Conservation (phyloP, 1,139 yeast genomes). For the Ogataea hybrid region DNA sequence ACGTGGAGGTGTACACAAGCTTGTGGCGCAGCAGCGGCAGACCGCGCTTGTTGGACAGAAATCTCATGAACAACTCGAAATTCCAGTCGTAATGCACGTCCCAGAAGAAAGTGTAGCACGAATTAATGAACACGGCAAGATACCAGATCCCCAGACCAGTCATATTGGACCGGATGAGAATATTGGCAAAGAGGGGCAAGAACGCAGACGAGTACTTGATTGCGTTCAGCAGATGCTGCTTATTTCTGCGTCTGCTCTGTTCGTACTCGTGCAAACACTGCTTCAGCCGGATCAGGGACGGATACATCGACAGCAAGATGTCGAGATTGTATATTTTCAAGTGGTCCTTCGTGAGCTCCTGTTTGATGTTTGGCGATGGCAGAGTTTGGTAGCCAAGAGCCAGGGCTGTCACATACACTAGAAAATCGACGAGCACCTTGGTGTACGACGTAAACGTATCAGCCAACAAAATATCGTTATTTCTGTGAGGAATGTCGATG, state of each 20-base stretch:
- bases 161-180: constrained; percentile 34
- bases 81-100: constrained; percentile 91
- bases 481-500: constrained; percentile 57
- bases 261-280: constrained; percentile 77
- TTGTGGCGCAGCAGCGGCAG: constrained; percentile 25
- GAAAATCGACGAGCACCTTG: constrained; percentile 70
- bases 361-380: constrained; percentile 24
- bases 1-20: constrained; percentile 34
- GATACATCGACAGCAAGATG: constrained; percentile 49
- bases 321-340: constrained; percentile 40
- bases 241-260: constrained; percentile 43
- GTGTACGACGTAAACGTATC: constrained; percentile 81
- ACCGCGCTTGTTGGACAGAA: constrained; percentile 22
- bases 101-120: constrained; percentile 82
- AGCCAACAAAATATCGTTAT: constrained; percentile 75
- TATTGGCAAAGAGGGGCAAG: constrained; percentile 55
- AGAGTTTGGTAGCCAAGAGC: constrained; percentile 36
- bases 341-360: constrained; percentile 26
- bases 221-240: constrained; percentile 63
- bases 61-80: constrained; percentile 48
- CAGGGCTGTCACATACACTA: constrained; percentile 44
- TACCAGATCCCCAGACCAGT: constrained; percentile 44
- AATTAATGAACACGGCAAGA: constrained; percentile 54
- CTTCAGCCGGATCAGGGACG: constrained; percentile 67
- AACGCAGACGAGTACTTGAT: constrained; percentile 70